A percentile compares a stretch with the other conserved stretches of the same genome.
Evolutionary conservation across 257 asterid species (phyloP).

Genomic region (Solanum bulbocastanum): DNA sequence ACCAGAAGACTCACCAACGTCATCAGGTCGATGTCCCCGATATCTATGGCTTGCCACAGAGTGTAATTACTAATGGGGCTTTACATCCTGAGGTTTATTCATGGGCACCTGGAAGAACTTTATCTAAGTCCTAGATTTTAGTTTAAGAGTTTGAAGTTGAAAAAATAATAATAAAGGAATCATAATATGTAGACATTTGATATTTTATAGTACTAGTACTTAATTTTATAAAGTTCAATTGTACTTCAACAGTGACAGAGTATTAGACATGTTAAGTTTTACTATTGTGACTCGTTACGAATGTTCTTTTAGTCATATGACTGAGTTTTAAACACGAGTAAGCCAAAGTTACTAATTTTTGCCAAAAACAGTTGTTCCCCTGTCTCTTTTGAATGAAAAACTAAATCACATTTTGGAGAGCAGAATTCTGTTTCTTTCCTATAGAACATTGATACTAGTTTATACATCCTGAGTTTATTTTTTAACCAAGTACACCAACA

Average conservation of each 20-base stretch:
- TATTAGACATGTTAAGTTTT: background rate
- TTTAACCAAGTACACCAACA: background rate
- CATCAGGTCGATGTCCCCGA: conserved; percentile 45
- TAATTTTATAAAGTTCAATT: background rate
- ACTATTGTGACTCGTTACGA: background rate
- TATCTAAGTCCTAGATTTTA: conserved; percentile 26
- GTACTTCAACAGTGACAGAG: background rate
- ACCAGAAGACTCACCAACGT: conserved; percentile 35
- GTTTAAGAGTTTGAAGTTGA: background rate
- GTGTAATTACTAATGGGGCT: conserved; percentile 46
- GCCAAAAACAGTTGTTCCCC: background rate
- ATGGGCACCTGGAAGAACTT: conserved; percentile 46
- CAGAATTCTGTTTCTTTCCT: background rate
- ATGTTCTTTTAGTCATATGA: background rate
- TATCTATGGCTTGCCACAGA: conserved; percentile 56
- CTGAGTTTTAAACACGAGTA: background rate
- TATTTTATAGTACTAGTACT: background rate
- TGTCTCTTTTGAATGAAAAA: background rate
- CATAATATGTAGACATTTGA: background rate
- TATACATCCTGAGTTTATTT: background rate
- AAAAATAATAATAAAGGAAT: background rate
- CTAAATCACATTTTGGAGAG: background rate
- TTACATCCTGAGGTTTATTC: conserved; percentile 37
- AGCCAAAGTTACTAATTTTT: background rate
- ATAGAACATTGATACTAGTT: background rate